Base-by-base conservation (phyloP, 1,284 basidiomycete genomes). In the Sporisorium sorghi region DNA sequence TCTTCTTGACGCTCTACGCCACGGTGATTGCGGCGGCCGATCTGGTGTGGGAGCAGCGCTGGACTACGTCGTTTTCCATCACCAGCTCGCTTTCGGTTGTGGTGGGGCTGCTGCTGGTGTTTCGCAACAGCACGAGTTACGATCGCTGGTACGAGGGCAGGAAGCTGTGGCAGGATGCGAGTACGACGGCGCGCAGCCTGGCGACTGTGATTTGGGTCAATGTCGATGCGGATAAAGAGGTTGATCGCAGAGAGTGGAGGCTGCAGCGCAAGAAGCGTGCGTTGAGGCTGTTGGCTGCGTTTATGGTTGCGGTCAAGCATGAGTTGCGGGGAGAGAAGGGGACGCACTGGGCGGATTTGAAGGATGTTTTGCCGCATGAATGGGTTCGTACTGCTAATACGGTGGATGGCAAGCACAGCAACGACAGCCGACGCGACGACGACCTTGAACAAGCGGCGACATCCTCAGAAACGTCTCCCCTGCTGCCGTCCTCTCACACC, bases 1-100 rank as follows among this genome's bases (percentile, higher is more conserved):
- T 93, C 30, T 93, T 91, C 6, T 90, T 94, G 44, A 93, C 93
- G 0, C 61, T 92, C 14, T 93, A 92, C 76, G 89, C 93, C 2
- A 80, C 81, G 1, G 70, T 74, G 19, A 80, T 87, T 14, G 88
- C 91, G 19, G 88, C 88, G 19, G 91, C 90, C 83, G 87, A 88
- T 28, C 87, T 87, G 81, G 85, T 87, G 9, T 85, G 84, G 61
- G 91, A 90, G 0, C 86, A 88, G 55, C 81, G 86, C 26, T 84
- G 92, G 52, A 86, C 87, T 23, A 86, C 91, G 56, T 88, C 90
- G 9, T 92, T 91, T 82, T 89, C 90, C 6, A 89, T 93, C 73
- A 89, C 94, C 5, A 93, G 93, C 1, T 86, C 96, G 48, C 87
- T 96, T 24, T 92, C 92, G 8, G 92, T 97, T 15, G 94, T 96